A percentile compares a stretch with the other conserved stretches of the same genome.
These are phyloP conservation scores for Penicillium antarcticum DNA, from an alignment of 495 filamentous ascomycete genomes.

Conservation along the genomic window DNA sequence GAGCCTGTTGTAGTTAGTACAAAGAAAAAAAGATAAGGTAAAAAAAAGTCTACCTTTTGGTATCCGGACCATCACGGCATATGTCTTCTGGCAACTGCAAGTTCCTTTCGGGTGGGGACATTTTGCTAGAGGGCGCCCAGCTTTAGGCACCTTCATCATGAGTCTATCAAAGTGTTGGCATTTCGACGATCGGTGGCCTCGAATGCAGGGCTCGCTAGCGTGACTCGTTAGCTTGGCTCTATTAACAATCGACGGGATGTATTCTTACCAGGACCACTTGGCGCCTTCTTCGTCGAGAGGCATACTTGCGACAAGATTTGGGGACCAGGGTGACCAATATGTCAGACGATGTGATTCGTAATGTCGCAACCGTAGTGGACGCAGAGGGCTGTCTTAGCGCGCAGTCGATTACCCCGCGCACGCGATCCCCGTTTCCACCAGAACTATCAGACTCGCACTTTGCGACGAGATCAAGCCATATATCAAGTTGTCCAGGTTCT, in stretches of 20 bases:
- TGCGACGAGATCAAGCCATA: constrained; percentile 1
- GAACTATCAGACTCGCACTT: neutral
- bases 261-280: constrained; percentile 51
- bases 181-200: constrained; percentile 82
- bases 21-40: neutral
- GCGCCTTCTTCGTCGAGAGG: constrained; percentile 45
- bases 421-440: constrained; percentile 1
- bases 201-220: constrained; percentile 74
- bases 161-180: constrained; percentile 73
- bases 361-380: neutral
- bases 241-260: neutral
- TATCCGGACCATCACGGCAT: constrained; percentile 52
- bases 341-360: neutral
- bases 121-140: constrained; percentile 71
- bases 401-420: constrained; percentile 6
- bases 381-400: neutral
- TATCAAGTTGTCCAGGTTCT: neutral
- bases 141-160: constrained; percentile 76
- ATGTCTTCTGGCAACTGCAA: constrained; percentile 53
- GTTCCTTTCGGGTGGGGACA: constrained; percentile 70
- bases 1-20: constrained; percentile 22
- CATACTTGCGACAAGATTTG: constrained; percentile 26
- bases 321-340: neutral
- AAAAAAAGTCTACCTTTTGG: constrained; percentile 35
- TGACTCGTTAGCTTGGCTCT: neutral